phyloP scores from a whole-genome alignment of 2,329 filamentous ascomycete genomes.

The Kalmusia sp. region DNA sequence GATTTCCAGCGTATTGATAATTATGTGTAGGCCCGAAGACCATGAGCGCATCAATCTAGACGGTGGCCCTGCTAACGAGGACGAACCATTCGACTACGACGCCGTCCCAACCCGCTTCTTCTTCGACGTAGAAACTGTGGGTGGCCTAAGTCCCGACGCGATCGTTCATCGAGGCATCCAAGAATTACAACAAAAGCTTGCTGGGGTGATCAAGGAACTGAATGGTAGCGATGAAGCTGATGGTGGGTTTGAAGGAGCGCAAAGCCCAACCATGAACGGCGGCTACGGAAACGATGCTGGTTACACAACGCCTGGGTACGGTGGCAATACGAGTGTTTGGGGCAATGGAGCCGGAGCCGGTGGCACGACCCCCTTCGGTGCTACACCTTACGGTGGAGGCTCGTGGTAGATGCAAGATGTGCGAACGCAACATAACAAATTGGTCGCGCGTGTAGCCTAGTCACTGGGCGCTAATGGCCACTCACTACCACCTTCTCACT shows the following conservation, averaged over 20 bases:
- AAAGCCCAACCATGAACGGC: constrained; percentile 65
- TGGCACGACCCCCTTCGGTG: constrained; percentile 63
- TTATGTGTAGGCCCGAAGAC: constrained; percentile 72
- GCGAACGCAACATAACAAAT: background rate
- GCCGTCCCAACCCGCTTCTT: constrained; percentile 87
- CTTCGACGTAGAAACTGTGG: constrained; percentile 89
- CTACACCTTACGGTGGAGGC: constrained; percentile 64
- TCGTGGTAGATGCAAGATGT: constrained; percentile 21
- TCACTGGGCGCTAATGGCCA: too few species aligned
- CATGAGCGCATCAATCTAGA: constrained; percentile 84
- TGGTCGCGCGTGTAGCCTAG: background rate
- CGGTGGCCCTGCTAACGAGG: constrained; percentile 73
- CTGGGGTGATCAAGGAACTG: constrained; percentile 73
- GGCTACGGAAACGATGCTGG: constrained; percentile 67
- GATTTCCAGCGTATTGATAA: too few species aligned
- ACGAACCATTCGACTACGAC: constrained; percentile 89
- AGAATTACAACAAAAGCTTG: constrained; percentile 88
- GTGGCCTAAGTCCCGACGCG: constrained; percentile 85
- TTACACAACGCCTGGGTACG: constrained; percentile 69
- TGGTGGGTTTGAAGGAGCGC: constrained; percentile 67
- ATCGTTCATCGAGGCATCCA: constrained; percentile 90
- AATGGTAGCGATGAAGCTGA: constrained; percentile 61
- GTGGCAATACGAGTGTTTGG: constrained; percentile 67
- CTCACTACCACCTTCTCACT: too few species aligned
- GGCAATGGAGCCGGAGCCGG: constrained; percentile 64